Base-by-base conservation (phyloP, 2,329 filamentous ascomycete genomes). In the Stemphylium vesicarium region DNA sequence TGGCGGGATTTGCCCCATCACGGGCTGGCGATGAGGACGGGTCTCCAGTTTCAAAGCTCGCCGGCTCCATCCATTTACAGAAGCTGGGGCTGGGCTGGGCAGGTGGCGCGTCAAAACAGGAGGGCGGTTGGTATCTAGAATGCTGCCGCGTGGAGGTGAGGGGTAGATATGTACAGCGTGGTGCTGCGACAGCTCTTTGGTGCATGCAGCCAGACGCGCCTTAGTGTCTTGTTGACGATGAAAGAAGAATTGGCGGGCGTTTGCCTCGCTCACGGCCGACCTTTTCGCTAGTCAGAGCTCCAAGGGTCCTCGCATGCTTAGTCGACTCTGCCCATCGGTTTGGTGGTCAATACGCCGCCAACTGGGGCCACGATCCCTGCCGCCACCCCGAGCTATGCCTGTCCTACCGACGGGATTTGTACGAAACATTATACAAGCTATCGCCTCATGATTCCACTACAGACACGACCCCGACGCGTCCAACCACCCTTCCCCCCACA, bases 51-150 rank as follows among this genome's bases (percentile, higher is more conserved):
- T 71, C 63, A 70, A 62, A 63, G 53, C 58, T 64, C 65, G 65
- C 65, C 68, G 69, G 68, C 72, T 75, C 75, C 75, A 77, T 77
- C 70, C 74, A 77, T 76, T 65, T 71, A 72, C 67, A 62, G 59
- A 59, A 64, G 64, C 56, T 29, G 39, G 33, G 42, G 42, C 42
- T 26, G 60, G 54, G 56, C 56, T 63, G 60, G 61, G 58, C 56
- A 47, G 57, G 57, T 57, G 62, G 66, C 62, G 65, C 59, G 62
- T 59, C 43, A 53, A 55, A 61, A 60, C 31, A 46, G 50, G 33
- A 59, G 40, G 48, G 58, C 52, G 59, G 60, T 46, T 53, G 56
- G 37, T 59, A 42, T 50, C 53, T 45, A 52, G 50, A 43, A 50
- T n/a, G 50, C 46, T 44, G 48, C 35, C 42, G 49, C 49, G 44